Percentiles rank a stretch among this genome's conserved stretches.
phyloP scores from a whole-genome alignment of 352 stramenopile genomes.

The Globisporangium middletonii region DNA sequence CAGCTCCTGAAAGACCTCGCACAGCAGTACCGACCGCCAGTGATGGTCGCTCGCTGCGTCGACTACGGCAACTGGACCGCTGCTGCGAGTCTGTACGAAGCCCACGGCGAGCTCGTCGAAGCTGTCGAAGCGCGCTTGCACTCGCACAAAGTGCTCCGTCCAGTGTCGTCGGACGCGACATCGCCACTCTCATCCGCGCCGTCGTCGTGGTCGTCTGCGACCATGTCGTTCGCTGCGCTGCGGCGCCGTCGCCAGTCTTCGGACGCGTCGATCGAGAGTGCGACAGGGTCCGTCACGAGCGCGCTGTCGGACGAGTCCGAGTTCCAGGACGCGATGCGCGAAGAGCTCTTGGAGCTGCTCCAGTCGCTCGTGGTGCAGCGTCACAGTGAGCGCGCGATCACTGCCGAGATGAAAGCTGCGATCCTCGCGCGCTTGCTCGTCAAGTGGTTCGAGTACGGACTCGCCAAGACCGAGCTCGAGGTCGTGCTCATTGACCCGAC shows the following conservation, averaged over 20 bases:
- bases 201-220: conserved; percentile 1
- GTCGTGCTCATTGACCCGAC: conserved; percentile 49
- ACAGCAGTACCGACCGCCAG: conserved; percentile 63
- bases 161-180: conserved; percentile 1
- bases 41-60: conserved; percentile 71
- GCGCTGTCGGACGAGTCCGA: conserved; percentile 30
- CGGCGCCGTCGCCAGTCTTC: conserved; percentile 19
- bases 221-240: conserved; percentile 1
- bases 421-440: conserved; percentile 76
- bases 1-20: conserved; percentile 43
- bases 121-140: conserved; percentile 80
- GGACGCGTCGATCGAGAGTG: conserved; percentile 23
- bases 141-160: conserved; percentile 39
- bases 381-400: conserved; percentile 22
- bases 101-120: conserved; percentile 72
- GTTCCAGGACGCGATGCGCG: conserved; percentile 47
- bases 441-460: conserved; percentile 80
- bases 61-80: conserved; percentile 82
- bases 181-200: conserved; percentile 1
- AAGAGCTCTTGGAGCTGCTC: conserved; percentile 60
- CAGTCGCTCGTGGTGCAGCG: conserved; percentile 54
- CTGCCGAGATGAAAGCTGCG: conserved; percentile 39
- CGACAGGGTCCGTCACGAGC: conserved; percentile 10
- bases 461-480: conserved; percentile 54
- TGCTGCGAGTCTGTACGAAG: conserved; percentile 72